Base-by-base conservation (phyloP, 352 stramenopile genomes). In the Globisporangium polare region DNA sequence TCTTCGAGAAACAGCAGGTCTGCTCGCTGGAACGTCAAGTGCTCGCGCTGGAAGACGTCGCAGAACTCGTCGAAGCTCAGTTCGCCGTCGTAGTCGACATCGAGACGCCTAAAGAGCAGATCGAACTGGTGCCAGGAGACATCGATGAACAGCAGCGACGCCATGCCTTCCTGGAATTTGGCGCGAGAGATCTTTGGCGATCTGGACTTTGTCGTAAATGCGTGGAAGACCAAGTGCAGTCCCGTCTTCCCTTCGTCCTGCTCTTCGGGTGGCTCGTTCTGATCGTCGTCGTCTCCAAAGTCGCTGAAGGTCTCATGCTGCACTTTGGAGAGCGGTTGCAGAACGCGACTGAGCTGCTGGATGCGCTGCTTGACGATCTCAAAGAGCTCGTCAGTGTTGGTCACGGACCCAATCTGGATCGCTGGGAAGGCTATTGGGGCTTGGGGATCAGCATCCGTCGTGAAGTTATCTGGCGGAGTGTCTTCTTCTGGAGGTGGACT, bases 51-150 rank as follows among this genome's bases (percentile, higher is more conserved):
- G 46, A 85, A 85, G 13, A 78, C 66, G 22, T 64, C 29, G 27
- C 53, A 61, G 62, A 85, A 85, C 55, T 80, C 73, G 35, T 73
- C 42, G 57, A 73, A 67, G 26, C 62, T 69, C 22, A 85, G 56
- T 35, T 83, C 73, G 39, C 71, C 72, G 35, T 81, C 65, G 7
- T 52, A 60, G 46, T 74, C 63, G 8, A 60, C 42, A 42, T 82
- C 75, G 3, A 85, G 57, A n/a, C 71, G 74, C 10, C 76, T 69
- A 50, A 80, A 86, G 17, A 86, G 53, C 45, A 81, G 42, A 31
- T 83, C 76, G 27, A 86, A 86, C 31, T 80, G 71, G 42, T 83
- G 74, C 74, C 73, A 83, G 18, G 76, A 79, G 10, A 82, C 66
- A 4, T 77, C 60, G 26, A 86, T 75, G 27, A 50, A 59, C 5